Percentiles rank a stretch among this genome's conserved stretches.
Conservation (phyloP, 306 rosid genomes). For the Medicago ruthenica region DNA sequence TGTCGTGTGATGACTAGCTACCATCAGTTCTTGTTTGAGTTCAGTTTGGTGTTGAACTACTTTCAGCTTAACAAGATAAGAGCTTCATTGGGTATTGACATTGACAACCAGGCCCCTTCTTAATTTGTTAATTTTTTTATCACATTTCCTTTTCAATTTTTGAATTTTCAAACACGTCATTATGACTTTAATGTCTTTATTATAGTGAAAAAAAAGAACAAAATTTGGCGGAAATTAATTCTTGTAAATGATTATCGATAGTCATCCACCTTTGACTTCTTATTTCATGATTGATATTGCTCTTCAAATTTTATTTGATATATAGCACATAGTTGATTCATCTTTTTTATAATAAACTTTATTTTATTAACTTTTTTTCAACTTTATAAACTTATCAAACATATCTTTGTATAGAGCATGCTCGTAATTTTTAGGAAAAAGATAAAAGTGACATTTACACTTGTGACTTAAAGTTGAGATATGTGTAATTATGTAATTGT, state of each 20-base stretch:
- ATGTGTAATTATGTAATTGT: no score
- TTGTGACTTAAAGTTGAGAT: no score
- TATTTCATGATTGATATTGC: not conserved
- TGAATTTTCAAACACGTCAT: slow-evolving; percentile 1
- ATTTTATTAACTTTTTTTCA: no score
- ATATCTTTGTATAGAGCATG: no score
- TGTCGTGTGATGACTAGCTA: not conserved
- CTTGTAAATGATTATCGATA: not conserved
- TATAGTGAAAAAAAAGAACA: not conserved
- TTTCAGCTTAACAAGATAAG: slow-evolving; percentile 5
- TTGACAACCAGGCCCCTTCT: not conserved
- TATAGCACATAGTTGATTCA: no score
- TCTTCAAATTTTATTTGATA: no score
- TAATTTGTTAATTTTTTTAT: not conserved
- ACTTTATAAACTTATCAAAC: no score
- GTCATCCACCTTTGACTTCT: not conserved
- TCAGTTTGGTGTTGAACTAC: slow-evolving; percentile 14
- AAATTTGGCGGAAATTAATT: not conserved
- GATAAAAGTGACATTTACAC: no score
- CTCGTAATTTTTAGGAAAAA: no score
- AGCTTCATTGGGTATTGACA: slow-evolving; percentile 10
- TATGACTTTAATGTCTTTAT: not conserved
- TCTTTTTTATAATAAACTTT: no score
- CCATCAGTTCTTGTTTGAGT: not conserved
- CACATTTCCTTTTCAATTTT: not conserved